Conservation (phyloP, 2,329 filamentous ascomycete species). For the Phialophora macrospora region DNA sequence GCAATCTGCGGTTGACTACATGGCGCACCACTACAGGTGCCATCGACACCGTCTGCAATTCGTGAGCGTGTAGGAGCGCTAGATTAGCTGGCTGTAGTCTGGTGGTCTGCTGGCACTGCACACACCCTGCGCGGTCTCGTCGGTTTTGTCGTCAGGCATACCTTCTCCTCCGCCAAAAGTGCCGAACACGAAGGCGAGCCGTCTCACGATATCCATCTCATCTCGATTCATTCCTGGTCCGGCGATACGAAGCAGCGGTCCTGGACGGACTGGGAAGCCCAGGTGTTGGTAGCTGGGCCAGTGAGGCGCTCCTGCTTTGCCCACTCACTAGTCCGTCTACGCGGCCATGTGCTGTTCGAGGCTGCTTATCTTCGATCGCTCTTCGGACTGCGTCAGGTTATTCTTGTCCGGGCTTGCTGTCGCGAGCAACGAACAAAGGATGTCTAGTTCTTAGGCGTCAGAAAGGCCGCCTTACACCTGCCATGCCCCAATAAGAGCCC, state of each 20-base stretch:
- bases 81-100: constrained; percentile 2
- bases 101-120: background rate
- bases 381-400: background rate
- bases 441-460: background rate
- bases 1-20: background rate
- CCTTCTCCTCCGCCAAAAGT: background rate
- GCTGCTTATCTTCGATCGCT: background rate
- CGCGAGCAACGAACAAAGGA: background rate
- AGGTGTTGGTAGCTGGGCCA: background rate
- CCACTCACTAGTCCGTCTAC: background rate
- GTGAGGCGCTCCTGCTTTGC: background rate
- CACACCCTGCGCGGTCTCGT: background rate
- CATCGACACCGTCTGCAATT: background rate
- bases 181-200: constrained; percentile 1
- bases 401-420: background rate
- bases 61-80: background rate
- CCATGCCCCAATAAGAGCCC: background rate
- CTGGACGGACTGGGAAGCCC: background rate
- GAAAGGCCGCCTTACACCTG: background rate
- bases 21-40: background rate
- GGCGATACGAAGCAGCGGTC: background rate
- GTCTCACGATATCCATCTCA: constrained; percentile 6
- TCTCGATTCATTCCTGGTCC: background rate
- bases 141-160: background rate
- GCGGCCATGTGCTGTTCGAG: background rate